Conservation (phyloP, 371 early-diverging fungal genomes). For the Rhizomucor pusillus region DNA sequence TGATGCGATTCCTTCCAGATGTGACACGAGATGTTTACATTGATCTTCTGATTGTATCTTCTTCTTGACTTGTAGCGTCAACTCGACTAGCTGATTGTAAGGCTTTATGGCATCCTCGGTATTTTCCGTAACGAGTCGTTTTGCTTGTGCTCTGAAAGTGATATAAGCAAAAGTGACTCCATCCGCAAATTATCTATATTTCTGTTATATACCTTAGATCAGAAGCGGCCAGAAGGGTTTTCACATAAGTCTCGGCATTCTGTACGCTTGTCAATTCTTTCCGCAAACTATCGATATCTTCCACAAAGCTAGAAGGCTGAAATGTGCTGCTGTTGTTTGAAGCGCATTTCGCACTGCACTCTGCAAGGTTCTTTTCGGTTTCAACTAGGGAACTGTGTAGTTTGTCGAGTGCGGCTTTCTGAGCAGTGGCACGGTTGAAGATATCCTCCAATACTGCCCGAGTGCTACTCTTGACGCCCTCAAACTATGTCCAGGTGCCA, state of each 20-base stretch:
- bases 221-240: constrained; percentile 27
- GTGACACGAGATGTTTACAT: constrained; percentile 16
- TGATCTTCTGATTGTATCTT: constrained; percentile 8
- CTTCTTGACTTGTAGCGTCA: constrained; percentile 17
- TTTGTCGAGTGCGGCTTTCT: constrained; percentile 10
- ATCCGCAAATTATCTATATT: neutral
- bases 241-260: constrained; percentile 27
- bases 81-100: constrained; percentile 39
- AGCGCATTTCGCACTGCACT: too few relatives aligned
- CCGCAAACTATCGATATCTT: constrained; percentile 9
- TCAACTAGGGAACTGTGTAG: constrained; percentile 12
- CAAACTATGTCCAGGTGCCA: constrained; percentile 4
- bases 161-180: neutral
- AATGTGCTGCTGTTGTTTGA: too few relatives aligned
- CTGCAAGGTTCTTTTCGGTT: constrained; percentile 1
- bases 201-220: constrained; percentile 27
- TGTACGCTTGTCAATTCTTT: constrained; percentile 24
- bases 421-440: constrained; percentile 5
- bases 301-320: too few relatives aligned
- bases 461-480: constrained; percentile 6
- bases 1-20: constrained; percentile 22
- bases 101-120: constrained; percentile 39
- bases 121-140: constrained; percentile 26
- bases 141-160: constrained; percentile 28
- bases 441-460: constrained; percentile 8